These are phyloP conservation scores for Murraya paniculata DNA, from an alignment of 345 rosid genomes.

Conservation along the genomic window DNA sequence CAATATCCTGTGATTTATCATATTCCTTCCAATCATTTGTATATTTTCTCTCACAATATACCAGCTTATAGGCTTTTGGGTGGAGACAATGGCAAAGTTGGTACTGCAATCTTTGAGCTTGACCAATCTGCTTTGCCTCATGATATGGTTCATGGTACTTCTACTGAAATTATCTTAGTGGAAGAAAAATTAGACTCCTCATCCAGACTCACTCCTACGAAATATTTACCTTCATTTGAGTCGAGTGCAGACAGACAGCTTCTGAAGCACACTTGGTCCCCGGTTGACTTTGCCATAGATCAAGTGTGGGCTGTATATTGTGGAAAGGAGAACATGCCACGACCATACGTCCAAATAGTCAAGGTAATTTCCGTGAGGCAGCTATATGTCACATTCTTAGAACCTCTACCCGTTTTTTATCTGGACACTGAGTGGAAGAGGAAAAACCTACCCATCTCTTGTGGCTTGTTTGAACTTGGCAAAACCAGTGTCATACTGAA, in stretches of 20 bases:
- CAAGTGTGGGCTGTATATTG: constrained; percentile 10
- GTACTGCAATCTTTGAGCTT: constrained; percentile 4
- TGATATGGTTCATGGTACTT: background rate
- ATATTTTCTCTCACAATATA: constrained; percentile 13
- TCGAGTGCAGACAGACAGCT: background rate
- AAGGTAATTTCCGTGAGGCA: background rate
- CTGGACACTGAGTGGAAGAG: background rate
- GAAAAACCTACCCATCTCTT: constrained; percentile 1
- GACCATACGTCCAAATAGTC: background rate
- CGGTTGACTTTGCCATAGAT: background rate
- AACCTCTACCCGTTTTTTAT: constrained; percentile 1
- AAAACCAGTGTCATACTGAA: background rate
- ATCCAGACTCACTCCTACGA: background rate
- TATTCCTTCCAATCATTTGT: constrained; percentile 13
- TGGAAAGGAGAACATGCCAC: constrained; percentile 10
- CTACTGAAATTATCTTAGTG: background rate
- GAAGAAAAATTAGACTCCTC: background rate
- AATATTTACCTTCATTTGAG: background rate
- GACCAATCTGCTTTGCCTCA: constrained; percentile 13
- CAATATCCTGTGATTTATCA: background rate
- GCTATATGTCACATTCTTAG: constrained; percentile 9
- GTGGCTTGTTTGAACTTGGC: constrained; percentile 9
- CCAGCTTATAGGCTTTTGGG: constrained; percentile 8
- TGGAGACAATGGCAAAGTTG: background rate
- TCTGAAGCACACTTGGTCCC: background rate